Conservation (phyloP, 495 filamentous ascomycete genomes). For the Aspergillus asperescens region DNA sequence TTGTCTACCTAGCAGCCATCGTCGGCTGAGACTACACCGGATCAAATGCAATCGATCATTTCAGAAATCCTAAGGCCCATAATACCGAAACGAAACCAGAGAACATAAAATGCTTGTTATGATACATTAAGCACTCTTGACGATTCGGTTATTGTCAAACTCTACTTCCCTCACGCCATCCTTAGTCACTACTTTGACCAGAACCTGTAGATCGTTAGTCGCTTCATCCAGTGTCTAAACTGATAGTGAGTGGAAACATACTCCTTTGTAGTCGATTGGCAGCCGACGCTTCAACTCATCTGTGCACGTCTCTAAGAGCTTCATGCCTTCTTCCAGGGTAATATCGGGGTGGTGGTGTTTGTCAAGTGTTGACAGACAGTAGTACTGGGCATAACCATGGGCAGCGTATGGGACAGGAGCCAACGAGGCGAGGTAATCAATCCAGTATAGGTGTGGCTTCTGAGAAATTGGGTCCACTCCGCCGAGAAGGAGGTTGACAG, state of each 20-base stretch:
- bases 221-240: conserved; percentile 9
- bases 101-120: conserved; percentile 29
- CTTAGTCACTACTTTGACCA: conserved; percentile 90
- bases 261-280: conserved; percentile 97
- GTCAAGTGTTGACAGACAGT: conserved; percentile 92
- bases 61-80: conserved; percentile 23
- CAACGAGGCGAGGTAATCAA: conserved; percentile 89
- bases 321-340: conserved; percentile 75
- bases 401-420: conserved; percentile 90
- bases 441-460: conserved; percentile 89
- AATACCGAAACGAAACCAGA: conserved; percentile 17
- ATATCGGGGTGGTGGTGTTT: conserved; percentile 98
- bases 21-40: conserved; percentile 12
- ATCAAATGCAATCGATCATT: conserved; percentile 19
- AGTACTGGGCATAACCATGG: conserved; percentile 97
- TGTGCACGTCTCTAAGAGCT: conserved; percentile 87
- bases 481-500: conserved; percentile 90
- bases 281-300: conserved; percentile 93
- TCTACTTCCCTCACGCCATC: conserved; percentile 79
- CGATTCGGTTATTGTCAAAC: conserved; percentile 72
- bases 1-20: conserved; percentile 13
- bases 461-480: conserved; percentile 83
- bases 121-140: conserved; percentile 59
- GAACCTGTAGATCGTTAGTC: conserved; percentile 42
- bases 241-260: conserved; percentile 31